Evolutionary conservation across 192 early-diverging fungal genomes (phyloP), one percentile per base, ranked within the genome.

Genomic region (Backusella tarrabulga): DNA sequence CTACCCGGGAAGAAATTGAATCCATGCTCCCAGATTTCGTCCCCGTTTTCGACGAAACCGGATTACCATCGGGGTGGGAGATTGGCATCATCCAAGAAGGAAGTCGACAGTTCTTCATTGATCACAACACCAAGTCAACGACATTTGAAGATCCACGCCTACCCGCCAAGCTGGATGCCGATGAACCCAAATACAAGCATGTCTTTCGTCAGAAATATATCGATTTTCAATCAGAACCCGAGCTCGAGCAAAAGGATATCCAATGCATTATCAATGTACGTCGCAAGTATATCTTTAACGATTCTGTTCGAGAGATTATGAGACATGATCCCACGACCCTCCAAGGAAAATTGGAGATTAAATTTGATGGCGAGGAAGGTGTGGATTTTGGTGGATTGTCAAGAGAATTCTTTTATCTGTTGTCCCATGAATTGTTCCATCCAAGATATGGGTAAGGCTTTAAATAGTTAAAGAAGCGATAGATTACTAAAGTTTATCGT

Each of bases 351-450:
- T 79, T 99, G 74, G 96, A 97, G 93, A 97, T 99, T 83, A 97
- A 97, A 83, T 99, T 99, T 79, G 95, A 97, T 76, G 96, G 96
- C 67, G 97, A 99, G 79, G 97, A 98, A 82, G 97, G 97, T 15
- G 86, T 99, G 21, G 97, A 99, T 89, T 99, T 98, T 80, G 97
- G 97, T 76, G 97, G 97, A 81, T 86, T 99, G 68, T 97, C 96
- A 19, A 91, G 94, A 86, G 97, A 99, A 82, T 99, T 95, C 84
- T 99, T 99, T 88, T 99, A 96, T 87, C 83, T 98, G 80, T 87
- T 99, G 46, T 97, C 96, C 34, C 96, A 99, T 83, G 96, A 97
- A 82, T 95, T 99, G 95, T 99, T 99, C 85, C 96, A 97, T 84
- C 97, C 97, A 26, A 90, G 92, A 82, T 82, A 78, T 21, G 78